These are phyloP conservation scores for Populus ilicifolia DNA, from an alignment of 345 rosid species.

Conservation along the genomic window DNA sequence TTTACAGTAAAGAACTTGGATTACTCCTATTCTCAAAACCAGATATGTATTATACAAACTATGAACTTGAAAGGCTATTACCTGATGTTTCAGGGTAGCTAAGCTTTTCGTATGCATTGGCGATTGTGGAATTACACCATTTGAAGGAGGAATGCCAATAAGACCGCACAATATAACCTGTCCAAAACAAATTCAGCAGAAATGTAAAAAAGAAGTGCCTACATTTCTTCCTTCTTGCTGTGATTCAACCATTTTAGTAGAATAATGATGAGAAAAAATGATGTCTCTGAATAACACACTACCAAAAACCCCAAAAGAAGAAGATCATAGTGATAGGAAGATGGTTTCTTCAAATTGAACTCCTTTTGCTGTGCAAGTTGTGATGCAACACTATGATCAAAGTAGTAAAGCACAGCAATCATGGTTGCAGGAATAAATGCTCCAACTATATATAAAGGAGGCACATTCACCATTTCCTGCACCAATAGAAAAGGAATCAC, in stretches of 20 bases:
- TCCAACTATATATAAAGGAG: conserved; percentile 69
- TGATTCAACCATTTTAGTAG: not conserved
- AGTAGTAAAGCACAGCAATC: conserved; percentile 90
- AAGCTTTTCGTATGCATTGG: conserved; percentile 98
- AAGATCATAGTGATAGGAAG: conserved; percentile 85
- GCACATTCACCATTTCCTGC: conserved; percentile 87
- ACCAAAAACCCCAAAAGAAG: conserved; percentile 91
- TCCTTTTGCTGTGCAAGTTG: conserved; percentile 94
- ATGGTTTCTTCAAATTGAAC: conserved; percentile 81
- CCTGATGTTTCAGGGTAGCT: conserved; percentile 93
- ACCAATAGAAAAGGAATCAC: conserved; percentile 12
- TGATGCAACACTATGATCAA: conserved; percentile 91
- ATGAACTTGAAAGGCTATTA: conserved; percentile 18
- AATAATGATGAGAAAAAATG: not conserved
- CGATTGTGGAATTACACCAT: conserved; percentile 96
- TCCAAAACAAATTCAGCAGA: not conserved
- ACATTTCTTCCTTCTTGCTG: not conserved
- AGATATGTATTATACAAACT: conserved; percentile 4
- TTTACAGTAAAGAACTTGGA: not conserved
- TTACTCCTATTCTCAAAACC: not conserved
- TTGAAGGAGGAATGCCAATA: conserved; percentile 92
- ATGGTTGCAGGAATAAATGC: conserved; percentile 93
- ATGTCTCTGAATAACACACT: conserved; percentile 15
- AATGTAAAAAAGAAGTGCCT: not conserved
- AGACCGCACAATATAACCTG: conserved; percentile 89